These are phyloP conservation scores for Globisporangium megalacanthum DNA, from an alignment of 352 stramenopile species.

Conservation along the genomic window DNA sequence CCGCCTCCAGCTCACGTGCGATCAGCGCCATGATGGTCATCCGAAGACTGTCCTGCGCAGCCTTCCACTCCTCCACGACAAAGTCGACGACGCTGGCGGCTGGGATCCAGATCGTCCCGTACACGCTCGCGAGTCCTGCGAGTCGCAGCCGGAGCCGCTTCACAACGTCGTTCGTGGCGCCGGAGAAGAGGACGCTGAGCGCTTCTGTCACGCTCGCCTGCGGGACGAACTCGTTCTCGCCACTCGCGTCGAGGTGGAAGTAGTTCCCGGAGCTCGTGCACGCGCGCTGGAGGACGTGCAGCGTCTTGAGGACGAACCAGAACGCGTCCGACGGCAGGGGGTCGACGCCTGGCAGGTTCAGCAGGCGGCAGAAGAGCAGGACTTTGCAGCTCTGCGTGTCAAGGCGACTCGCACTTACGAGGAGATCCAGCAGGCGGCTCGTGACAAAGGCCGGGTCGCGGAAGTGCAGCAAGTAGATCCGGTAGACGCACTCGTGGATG, in stretches of 20 bases:
- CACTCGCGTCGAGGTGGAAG: constrained; percentile 36
- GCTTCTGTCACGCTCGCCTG: constrained; percentile 39
- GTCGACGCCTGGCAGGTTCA: constrained; percentile 33
- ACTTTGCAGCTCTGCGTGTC: constrained; percentile 62
- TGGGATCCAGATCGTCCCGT: constrained; percentile 49
- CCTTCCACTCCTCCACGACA: constrained; percentile 44
- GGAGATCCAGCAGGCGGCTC: constrained; percentile 34
- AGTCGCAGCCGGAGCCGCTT: constrained; percentile 39
- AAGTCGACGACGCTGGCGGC: constrained; percentile 40
- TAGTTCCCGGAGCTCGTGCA: constrained; percentile 33
- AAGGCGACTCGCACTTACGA: constrained; percentile 34
- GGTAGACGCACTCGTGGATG: constrained; percentile 42
- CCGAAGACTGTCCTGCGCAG: constrained; percentile 19
- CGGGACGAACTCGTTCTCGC: constrained; percentile 43
- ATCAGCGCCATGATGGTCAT: constrained; percentile 23
- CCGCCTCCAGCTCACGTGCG: constrained; percentile 5
- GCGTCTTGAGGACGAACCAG: constrained; percentile 47
- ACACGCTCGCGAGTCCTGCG: constrained; percentile 38
- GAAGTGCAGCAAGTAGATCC: constrained; percentile 47
- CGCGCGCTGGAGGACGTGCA: constrained; percentile 37
- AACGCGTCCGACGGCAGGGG: constrained; percentile 31
- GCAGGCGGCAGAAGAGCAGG: constrained; percentile 36
- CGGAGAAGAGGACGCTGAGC: constrained; percentile 26
- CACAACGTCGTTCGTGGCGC: constrained; percentile 28
- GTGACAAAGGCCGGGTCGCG: constrained; percentile 30